These are phyloP conservation scores for Calonectria montana DNA, from an alignment of 2,329 filamentous ascomycete species.

Conservation along the genomic window DNA sequence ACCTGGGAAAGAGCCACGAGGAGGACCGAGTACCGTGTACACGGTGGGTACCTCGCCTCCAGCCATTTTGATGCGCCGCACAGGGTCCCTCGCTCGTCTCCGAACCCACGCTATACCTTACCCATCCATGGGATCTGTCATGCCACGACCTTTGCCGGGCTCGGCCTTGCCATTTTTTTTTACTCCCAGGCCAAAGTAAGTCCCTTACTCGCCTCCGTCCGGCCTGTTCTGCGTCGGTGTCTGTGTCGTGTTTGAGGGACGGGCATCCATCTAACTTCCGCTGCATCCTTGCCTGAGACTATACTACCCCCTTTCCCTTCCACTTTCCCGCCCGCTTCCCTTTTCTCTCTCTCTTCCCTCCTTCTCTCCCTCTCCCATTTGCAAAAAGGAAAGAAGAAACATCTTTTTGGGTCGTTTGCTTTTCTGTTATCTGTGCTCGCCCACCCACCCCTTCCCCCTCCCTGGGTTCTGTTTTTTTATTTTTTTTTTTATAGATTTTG, in stretches of 20 bases:
- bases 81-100: constrained; percentile 4
- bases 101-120: constrained; percentile 33
- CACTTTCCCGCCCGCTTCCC: constrained; percentile 31
- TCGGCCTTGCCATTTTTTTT: constrained; percentile 32
- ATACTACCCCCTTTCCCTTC: constrained; percentile 27
- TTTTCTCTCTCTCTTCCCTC: constrained; percentile 27
- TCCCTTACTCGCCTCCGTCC: constrained; percentile 34
- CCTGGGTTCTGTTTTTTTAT: neutral
- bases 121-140: constrained; percentile 35
- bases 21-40: constrained; percentile 14
- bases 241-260: constrained; percentile 29
- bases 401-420: constrained; percentile 26
- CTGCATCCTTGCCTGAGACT: constrained; percentile 23
- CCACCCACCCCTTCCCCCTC: constrained; percentile 9
- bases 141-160: constrained; percentile 34
- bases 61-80: neutral
- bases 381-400: constrained; percentile 12
- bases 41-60: neutral
- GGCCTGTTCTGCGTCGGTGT: constrained; percentile 23
- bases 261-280: constrained; percentile 30
- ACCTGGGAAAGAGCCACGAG: constrained; percentile 3
- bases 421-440: constrained; percentile 8
- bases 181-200: constrained; percentile 20
- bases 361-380: constrained; percentile 25
- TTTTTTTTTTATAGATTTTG: constrained; percentile 5